phyloP scores from a whole-genome alignment of 1,284 basidiomycete species.

The Rhodofomes roseus region DNA sequence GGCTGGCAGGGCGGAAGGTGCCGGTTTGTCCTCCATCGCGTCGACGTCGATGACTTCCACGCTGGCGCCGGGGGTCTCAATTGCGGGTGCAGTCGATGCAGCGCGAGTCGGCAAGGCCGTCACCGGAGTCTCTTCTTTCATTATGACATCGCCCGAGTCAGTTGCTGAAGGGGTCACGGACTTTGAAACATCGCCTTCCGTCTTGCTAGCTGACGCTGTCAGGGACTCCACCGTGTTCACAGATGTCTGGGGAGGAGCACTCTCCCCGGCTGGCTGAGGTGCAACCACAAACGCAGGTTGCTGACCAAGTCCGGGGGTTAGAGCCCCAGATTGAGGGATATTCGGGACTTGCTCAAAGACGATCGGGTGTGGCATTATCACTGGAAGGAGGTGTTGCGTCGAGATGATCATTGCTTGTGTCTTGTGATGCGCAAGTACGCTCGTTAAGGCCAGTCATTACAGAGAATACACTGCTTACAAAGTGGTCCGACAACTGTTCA shows the following conservation, averaged over 20 bases:
- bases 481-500: constrained; percentile 57
- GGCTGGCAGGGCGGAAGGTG: background rate
- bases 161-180: background rate
- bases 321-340: constrained; percentile 19
- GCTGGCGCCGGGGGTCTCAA: constrained; percentile 30
- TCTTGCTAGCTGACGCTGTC: background rate
- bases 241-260: constrained; percentile 3
- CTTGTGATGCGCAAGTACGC: constrained; percentile 32
- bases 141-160: constrained; percentile 7
- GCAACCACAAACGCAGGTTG: constrained; percentile 16
- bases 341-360: constrained; percentile 21
- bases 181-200: background rate
- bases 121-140: constrained; percentile 4
- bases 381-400: constrained; percentile 75
- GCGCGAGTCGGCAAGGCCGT: constrained; percentile 3
- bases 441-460: background rate
- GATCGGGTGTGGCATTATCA: constrained; percentile 17
- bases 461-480: constrained; percentile 42
- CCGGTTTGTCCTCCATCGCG: constrained; percentile 37
- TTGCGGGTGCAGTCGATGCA: constrained; percentile 11
- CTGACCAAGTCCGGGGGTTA: constrained; percentile 17
- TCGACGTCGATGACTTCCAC: constrained; percentile 50
- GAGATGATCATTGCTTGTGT: constrained; percentile 85
- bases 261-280: constrained; percentile 16
- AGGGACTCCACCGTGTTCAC: background rate